Conservation (phyloP, 768 basidiomycete species). For the Trametes meyenii region DNA sequence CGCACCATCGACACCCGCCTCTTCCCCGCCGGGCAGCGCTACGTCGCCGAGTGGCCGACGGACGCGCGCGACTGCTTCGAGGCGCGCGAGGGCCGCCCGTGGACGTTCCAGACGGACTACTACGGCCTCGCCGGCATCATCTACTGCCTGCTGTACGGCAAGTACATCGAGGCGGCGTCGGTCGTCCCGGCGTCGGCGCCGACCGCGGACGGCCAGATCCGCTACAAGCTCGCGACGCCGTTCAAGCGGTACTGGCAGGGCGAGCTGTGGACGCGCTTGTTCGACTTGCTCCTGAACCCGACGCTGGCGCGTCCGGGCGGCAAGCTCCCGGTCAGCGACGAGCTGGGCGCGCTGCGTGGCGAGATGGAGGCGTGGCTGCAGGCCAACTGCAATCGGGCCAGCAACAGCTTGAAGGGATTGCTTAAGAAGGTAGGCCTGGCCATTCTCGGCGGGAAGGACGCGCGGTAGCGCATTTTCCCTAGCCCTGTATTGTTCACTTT, state of each 20-base stretch:
- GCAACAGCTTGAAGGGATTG: constrained; percentile 76
- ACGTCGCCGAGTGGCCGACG: constrained; percentile 83
- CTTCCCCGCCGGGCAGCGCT: constrained; percentile 80
- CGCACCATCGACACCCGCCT: constrained; percentile 84
- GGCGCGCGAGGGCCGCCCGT: constrained; percentile 78
- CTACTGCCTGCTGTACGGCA: constrained; percentile 96
- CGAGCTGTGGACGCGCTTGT: constrained; percentile 81
- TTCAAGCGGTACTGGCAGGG: constrained; percentile 96
- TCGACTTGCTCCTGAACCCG: constrained; percentile 88
- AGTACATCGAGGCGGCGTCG: constrained; percentile 83
- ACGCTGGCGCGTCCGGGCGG: constrained; percentile 55
- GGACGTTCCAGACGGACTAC: constrained; percentile 97
- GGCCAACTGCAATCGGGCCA: constrained; percentile 83
- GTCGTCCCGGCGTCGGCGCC: constrained; percentile 42
- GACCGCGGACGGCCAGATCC: constrained; percentile 35
- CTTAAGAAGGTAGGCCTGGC: constrained; percentile 81
- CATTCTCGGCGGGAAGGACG: constrained; percentile 37
- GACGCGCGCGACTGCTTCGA: constrained; percentile 94
- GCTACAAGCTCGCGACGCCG: constrained; percentile 72
- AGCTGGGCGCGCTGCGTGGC: constrained; percentile 61
- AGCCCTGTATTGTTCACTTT: neutral
- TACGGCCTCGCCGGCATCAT: constrained; percentile 93
- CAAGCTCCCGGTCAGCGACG: constrained; percentile 70
- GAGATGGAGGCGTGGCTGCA: constrained; percentile 92
- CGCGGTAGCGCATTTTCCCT: neutral